These are phyloP conservation scores for Kodamaea plutei DNA, from an alignment of 1,139 yeast genomes.

Conservation along the genomic window DNA sequence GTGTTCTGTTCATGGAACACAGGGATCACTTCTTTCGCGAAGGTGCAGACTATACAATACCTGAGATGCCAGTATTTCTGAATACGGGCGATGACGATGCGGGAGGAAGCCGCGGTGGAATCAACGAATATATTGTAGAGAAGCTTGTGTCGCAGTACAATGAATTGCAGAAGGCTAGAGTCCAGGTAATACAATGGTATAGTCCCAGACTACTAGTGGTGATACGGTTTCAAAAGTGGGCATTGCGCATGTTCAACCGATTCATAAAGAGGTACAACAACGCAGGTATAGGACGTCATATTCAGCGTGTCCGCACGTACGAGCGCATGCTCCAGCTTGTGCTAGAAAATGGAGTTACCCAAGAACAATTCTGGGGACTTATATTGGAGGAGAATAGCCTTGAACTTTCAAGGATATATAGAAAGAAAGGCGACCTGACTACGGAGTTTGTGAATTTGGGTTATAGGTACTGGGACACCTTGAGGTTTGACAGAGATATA, in stretches of 20 bases:
- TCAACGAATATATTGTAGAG: slow-evolving; percentile 24
- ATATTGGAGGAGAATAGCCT: slow-evolving; percentile 25
- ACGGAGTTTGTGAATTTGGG: slow-evolving; percentile 5
- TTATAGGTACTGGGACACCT: slow-evolving; percentile 9
- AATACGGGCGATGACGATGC: too few species aligned
- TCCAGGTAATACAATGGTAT: slow-evolving; percentile 22
- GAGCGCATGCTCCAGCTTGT: slow-evolving; percentile 24
- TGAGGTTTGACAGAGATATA: slow-evolving; percentile 6
- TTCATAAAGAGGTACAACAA: slow-evolving; percentile 31
- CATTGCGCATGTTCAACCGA: slow-evolving; percentile 34
- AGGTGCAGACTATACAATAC: too few species aligned
- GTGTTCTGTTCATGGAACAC: too few species aligned
- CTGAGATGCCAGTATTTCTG: too few species aligned
- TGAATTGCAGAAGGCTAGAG: slow-evolving; percentile 14
- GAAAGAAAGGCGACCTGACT: slow-evolving; percentile 6
- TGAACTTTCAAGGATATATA: slow-evolving; percentile 19
- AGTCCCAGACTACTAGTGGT: slow-evolving; percentile 22
- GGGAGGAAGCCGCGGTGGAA: slow-evolving; percentile 9
- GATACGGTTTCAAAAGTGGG: slow-evolving; percentile 34
- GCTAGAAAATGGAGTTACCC: slow-evolving; percentile 17
- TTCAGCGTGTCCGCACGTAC: slow-evolving; percentile 21
- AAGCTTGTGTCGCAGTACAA: slow-evolving; percentile 24
- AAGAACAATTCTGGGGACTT: slow-evolving; percentile 23
- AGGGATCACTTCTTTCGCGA: too few species aligned
- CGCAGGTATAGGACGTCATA: slow-evolving; percentile 13